A percentile compares a stretch with the other conserved stretches of the same genome.
These are phyloP conservation scores for Fonsecaea pugnacius DNA, from an alignment of 2,329 filamentous ascomycete species.

Conservation along the genomic window DNA sequence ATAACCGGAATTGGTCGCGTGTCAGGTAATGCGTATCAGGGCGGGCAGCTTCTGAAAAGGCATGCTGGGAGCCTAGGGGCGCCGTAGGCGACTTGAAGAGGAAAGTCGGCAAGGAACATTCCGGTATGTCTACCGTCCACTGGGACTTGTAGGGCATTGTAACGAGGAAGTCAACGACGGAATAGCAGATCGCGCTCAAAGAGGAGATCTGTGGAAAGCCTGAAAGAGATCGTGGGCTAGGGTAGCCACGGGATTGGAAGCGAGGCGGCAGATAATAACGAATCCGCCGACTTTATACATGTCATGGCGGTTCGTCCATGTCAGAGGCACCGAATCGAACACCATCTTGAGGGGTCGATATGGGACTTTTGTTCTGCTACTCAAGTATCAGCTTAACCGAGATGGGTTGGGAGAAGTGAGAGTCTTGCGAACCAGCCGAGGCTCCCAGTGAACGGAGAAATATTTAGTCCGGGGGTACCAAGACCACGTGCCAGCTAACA, in stretches of 20 bases:
- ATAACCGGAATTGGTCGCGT: slow-evolving; percentile 63
- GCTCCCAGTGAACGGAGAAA: background rate
- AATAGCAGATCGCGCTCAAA: background rate
- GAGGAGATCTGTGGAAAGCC: background rate
- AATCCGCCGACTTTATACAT: background rate
- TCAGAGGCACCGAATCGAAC: background rate
- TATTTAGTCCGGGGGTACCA: background rate
- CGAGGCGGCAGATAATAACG: background rate
- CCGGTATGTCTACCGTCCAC: slow-evolving; percentile 48
- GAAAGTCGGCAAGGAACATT: slow-evolving; percentile 51
- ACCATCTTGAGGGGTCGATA: background rate
- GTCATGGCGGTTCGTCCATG: background rate
- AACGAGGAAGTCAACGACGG: slow-evolving; percentile 3
- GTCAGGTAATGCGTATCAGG: slow-evolving; percentile 68
- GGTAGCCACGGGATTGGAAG: background rate
- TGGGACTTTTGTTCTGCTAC: background rate
- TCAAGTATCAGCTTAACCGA: background rate
- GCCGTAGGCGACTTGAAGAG: slow-evolving; percentile 51
- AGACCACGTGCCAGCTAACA: no score
- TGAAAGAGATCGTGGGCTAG: background rate
- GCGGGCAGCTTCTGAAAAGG: slow-evolving; percentile 64
- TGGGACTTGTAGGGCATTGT: slow-evolving; percentile 55
- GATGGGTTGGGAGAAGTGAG: background rate
- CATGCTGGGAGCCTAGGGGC: slow-evolving; percentile 43
- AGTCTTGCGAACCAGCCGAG: background rate